These are phyloP conservation scores for Amylocystis lapponica DNA, from an alignment of 768 basidiomycete genomes.

Conservation along the genomic window DNA sequence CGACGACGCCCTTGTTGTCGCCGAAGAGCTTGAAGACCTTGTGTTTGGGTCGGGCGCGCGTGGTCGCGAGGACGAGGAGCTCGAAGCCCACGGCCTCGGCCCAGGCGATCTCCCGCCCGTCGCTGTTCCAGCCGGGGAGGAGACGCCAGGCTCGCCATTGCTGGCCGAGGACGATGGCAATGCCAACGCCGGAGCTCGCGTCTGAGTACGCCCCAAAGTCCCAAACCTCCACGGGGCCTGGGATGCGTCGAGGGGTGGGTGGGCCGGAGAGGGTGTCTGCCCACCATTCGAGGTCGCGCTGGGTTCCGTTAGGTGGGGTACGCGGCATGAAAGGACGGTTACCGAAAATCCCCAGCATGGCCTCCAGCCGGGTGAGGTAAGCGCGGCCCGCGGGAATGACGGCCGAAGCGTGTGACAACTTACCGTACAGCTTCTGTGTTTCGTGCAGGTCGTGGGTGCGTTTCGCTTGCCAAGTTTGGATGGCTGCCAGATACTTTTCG, in stretches of 20 bases:
- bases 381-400: constrained; percentile 23
- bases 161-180: constrained; percentile 25
- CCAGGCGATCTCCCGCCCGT: constrained; percentile 34
- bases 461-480: constrained; percentile 4
- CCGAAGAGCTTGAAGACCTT: neutral
- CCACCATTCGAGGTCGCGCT: constrained; percentile 23
- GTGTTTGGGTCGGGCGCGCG: neutral
- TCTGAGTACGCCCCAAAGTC: constrained; percentile 33
- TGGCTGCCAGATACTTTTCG: neutral
- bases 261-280: constrained; percentile 8
- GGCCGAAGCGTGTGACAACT: constrained; percentile 25
- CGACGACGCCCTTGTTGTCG: too few species aligned
- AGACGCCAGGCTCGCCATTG: constrained; percentile 26
- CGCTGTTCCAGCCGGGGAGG: constrained; percentile 21
- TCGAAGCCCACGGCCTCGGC: constrained; percentile 35
- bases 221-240: neutral
- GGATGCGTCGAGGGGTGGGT: constrained; percentile 18
- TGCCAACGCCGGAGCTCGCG: constrained; percentile 30
- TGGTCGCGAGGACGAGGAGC: constrained; percentile 11
- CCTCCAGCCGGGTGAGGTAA: constrained; percentile 19
- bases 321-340: constrained; percentile 13
- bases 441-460: neutral
- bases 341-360: constrained; percentile 17
- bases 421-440: constrained; percentile 24
- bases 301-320: constrained; percentile 1